Evolutionary conservation across 257 asterid genomes (phyloP).

Genomic region (Forsythia suspensa): DNA sequence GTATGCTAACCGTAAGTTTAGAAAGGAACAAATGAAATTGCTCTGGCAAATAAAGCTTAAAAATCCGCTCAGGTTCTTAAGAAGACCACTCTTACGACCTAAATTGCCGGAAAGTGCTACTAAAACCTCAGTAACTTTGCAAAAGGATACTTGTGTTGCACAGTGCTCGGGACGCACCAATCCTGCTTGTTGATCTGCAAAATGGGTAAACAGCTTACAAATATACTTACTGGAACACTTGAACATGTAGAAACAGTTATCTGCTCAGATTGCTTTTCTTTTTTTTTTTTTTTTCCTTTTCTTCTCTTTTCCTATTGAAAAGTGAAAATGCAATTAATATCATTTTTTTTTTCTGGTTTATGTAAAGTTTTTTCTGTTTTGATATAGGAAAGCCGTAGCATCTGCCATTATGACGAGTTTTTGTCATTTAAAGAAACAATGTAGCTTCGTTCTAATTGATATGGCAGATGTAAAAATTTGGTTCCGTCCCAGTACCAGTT

Average conservation of each 20-base stretch:
- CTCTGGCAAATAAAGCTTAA: constrained; percentile 64
- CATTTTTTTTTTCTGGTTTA: background rate
- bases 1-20: constrained; percentile 55
- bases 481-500: no score
- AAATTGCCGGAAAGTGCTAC: constrained; percentile 34
- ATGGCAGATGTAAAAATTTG: background rate
- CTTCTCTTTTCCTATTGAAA: background rate
- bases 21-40: constrained; percentile 74
- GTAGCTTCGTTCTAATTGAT: background rate
- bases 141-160: background rate
- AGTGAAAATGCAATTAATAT: background rate
- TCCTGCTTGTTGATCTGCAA: background rate
- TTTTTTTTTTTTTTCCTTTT: background rate
- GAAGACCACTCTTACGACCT: constrained; percentile 51
- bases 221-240: background rate
- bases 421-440: background rate
- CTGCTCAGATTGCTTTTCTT: background rate
- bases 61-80: constrained; percentile 63
- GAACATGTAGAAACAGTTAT: background rate
- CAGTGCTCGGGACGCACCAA: background rate
- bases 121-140: constrained; percentile 38
- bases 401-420: background rate
- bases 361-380: background rate
- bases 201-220: background rate
- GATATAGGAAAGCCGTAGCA: background rate